A percentile compares a stretch with the other conserved stretches of the same genome.
Conservation (phyloP, 2,329 filamentous ascomycete genomes). For the Alternaria arborescens region DNA sequence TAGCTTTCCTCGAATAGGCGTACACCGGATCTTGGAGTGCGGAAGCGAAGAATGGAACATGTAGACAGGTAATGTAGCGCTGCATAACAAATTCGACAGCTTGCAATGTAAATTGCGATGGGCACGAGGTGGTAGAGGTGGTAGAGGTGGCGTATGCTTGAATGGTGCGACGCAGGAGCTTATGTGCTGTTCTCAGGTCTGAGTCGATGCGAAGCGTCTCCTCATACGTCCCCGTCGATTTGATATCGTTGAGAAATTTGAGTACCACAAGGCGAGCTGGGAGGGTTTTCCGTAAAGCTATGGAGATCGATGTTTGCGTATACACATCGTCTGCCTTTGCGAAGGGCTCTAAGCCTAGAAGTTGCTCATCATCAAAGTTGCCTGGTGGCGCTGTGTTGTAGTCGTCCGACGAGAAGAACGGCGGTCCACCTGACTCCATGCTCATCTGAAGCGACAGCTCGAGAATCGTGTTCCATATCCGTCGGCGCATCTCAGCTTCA, state of each 20-base stretch:
- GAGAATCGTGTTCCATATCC: slow-evolving; percentile 47
- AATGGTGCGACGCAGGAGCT: slow-evolving; percentile 27
- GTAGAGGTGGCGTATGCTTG: slow-evolving; percentile 14
- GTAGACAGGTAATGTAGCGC: slow-evolving; percentile 37
- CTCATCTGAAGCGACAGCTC: slow-evolving; percentile 52
- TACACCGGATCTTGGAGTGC: slow-evolving; percentile 33
- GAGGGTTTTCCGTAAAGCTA: slow-evolving; percentile 50
- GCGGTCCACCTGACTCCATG: slow-evolving; percentile 48
- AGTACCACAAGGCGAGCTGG: slow-evolving; percentile 49
- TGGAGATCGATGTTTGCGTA: slow-evolving; percentile 49
- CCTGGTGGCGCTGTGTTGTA: slow-evolving; percentile 50
- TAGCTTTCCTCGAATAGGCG: slow-evolving; percentile 38
- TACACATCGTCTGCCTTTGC: slow-evolving; percentile 38
- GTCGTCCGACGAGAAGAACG: slow-evolving; percentile 46
- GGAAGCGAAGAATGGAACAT: slow-evolving; percentile 36
- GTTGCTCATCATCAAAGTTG: slow-evolving; percentile 55
- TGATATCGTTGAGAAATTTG: slow-evolving; percentile 41
- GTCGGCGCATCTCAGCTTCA: slow-evolving; percentile 41
- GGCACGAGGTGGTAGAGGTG: neutral
- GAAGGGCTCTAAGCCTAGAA: slow-evolving; percentile 36
- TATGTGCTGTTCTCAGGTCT: slow-evolving; percentile 31
- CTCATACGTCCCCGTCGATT: slow-evolving; percentile 34
- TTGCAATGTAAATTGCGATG: slow-evolving; percentile 27
- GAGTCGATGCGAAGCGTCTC: slow-evolving; percentile 39
- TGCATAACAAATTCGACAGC: slow-evolving; percentile 38